These are phyloP conservation scores for Dacryopinax primogenitus DNA, from an alignment of 768 basidiomycete species.

Conservation along the genomic window DNA sequence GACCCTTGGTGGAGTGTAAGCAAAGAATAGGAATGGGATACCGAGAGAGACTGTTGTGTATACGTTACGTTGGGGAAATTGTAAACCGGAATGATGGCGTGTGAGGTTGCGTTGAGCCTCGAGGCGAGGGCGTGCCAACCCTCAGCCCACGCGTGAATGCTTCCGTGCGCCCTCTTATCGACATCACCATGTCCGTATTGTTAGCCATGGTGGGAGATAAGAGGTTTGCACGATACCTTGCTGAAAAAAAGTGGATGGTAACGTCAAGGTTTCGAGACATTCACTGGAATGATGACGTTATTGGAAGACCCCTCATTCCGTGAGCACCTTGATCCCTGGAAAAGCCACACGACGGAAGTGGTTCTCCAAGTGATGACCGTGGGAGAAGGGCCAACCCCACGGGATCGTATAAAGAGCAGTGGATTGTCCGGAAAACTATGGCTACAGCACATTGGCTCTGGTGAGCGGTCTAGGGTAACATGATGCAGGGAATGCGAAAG, in stretches of 20 bases:
- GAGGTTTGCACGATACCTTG: neutral
- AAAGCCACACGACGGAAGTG: neutral
- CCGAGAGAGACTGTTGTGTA: neutral
- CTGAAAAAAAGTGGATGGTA: neutral
- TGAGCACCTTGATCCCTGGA: neutral
- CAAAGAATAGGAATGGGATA: neutral
- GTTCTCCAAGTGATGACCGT: neutral
- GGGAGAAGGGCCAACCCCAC: neutral
- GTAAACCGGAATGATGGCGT: neutral
- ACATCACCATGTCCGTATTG: neutral
- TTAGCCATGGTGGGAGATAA: neutral
- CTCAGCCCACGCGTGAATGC: neutral
- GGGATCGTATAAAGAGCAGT: neutral
- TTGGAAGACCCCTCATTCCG: neutral
- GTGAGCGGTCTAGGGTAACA: neutral
- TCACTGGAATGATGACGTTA: neutral
- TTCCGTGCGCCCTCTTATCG: neutral
- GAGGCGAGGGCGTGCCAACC: neutral
- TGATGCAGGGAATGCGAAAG: neutral
- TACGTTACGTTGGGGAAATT: neutral
- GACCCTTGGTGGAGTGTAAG: neutral
- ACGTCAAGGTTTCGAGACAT: slow-evolving; percentile 3
- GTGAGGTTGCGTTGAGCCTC: neutral
- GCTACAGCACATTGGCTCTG: neutral
- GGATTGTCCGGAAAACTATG: neutral